These are phyloP conservation scores for Globisporangium barbulae DNA, from an alignment of 352 stramenopile species.

Conservation along the genomic window DNA sequence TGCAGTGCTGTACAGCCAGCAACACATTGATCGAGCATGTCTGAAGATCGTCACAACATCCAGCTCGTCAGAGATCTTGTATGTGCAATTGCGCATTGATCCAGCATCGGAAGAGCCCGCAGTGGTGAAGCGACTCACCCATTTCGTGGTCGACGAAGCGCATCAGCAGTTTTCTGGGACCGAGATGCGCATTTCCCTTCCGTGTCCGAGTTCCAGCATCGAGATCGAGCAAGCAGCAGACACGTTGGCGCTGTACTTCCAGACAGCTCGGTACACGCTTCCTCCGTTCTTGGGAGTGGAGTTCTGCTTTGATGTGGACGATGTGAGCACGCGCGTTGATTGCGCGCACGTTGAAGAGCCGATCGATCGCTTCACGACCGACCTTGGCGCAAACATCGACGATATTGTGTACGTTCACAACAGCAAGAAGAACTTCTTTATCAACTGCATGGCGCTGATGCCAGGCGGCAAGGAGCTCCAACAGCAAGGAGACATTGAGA, in stretches of 20 bases:
- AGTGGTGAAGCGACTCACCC: conserved; percentile 50
- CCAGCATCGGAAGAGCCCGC: conserved; percentile 52
- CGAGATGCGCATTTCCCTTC: conserved; percentile 68
- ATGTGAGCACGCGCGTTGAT: conserved; percentile 32
- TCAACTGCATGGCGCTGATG: conserved; percentile 53
- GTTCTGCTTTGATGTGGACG: conserved; percentile 51
- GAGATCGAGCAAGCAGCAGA: conserved; percentile 51
- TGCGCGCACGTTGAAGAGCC: conserved; percentile 37
- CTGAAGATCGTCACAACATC: conserved; percentile 68
- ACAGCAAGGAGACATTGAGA: conserved; percentile 33
- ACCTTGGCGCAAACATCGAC: conserved; percentile 32
- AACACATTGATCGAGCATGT: conserved; percentile 30
- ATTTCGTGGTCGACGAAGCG: conserved; percentile 56
- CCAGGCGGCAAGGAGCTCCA: conserved; percentile 17
- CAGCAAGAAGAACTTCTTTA: conserved; percentile 25
- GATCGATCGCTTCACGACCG: conserved; percentile 55
- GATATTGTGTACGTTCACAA: conserved; percentile 46
- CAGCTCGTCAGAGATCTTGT: conserved; percentile 55
- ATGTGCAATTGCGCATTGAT: conserved; percentile 69
- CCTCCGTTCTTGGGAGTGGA: conserved; percentile 49
- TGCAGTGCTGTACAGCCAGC: conserved; percentile 71
- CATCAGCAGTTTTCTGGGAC: conserved; percentile 76
- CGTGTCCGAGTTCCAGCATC: conserved; percentile 25
- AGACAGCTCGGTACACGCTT: conserved; percentile 59
- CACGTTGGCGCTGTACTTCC: conserved; percentile 60